Evolutionary conservation across 75 land plant genomes (phyloP).

Genomic region (Pinus taeda): DNA sequence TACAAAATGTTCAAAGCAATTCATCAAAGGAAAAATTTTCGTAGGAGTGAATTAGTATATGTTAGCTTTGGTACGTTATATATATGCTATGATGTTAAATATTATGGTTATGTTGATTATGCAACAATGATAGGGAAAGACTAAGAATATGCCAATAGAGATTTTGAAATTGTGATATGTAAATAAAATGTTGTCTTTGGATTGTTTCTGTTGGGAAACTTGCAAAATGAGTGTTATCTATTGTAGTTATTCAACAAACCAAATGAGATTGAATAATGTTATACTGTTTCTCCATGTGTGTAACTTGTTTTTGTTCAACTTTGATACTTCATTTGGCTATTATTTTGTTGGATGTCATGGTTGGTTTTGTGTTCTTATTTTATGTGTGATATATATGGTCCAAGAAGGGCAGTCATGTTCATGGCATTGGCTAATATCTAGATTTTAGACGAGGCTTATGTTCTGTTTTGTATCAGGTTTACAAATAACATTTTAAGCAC

Average conservation of each 20-base stretch:
- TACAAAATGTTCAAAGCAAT: too few relatives aligned
- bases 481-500: constrained; percentile 96
- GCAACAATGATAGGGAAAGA: not conserved
- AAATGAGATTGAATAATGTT: not conserved
- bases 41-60: too few relatives aligned
- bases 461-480: constrained; percentile 51
- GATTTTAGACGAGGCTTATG: constrained; percentile 2
- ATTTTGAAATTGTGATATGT: not conserved
- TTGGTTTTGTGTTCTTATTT: not conserved
- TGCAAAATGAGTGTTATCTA: not conserved
- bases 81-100: not conserved
- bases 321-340: too few relatives aligned
- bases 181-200: not conserved
- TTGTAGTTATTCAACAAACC: not conserved
- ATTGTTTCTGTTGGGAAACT: not conserved
- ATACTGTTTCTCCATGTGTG: too few relatives aligned
- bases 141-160: not conserved
- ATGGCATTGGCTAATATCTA: not conserved
- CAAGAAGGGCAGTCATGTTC: too few relatives aligned
- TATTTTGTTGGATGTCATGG: too few relatives aligned
- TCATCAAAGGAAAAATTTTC: too few relatives aligned
- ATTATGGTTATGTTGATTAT: not conserved
- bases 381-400: not conserved
- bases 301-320: too few relatives aligned
- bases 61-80: not conserved